Percentiles rank a stretch among this genome's conserved stretches.
Conservation (phyloP, 305 asterid species). For the Fraxinus velutina region DNA sequence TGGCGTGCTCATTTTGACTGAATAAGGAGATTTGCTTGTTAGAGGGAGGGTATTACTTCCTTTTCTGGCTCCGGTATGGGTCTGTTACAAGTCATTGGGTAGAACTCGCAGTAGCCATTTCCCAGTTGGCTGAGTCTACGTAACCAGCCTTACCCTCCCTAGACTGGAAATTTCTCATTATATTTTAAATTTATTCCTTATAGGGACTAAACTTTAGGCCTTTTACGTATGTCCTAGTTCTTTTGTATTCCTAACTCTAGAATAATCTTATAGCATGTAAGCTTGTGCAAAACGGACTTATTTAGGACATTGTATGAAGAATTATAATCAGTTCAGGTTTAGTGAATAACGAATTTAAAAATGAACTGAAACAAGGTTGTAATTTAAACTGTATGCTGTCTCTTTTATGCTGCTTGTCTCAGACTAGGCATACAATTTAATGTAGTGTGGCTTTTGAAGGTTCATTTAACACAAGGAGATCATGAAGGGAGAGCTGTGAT, state of each 20-base stretch:
- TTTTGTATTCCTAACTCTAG: neutral
- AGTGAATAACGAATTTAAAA: neutral
- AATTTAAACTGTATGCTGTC: neutral
- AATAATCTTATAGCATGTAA: neutral
- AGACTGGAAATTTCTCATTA: neutral
- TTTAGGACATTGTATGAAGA: neutral
- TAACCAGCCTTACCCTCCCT: neutral
- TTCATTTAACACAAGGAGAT: slow-evolving; percentile 74
- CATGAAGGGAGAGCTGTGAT: slow-evolving; percentile 57
- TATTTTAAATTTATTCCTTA: neutral
- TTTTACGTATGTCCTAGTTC: neutral
- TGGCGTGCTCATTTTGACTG: neutral
- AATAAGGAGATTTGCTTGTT: neutral
- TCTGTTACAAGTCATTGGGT: neutral
- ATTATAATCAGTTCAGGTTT: neutral
- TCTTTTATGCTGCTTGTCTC: neutral
- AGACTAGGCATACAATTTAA: neutral
- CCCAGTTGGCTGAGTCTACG: neutral
- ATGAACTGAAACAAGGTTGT: neutral
- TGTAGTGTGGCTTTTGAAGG: slow-evolving; percentile 33
- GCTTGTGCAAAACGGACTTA: neutral
- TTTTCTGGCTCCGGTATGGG: neutral
- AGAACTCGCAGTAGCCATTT: neutral
- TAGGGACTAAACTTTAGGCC: neutral
- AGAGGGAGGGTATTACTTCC: neutral